phyloP scores from a whole-genome alignment of 2,329 filamentous ascomycete genomes.

The Fusarium nelsonii region DNA sequence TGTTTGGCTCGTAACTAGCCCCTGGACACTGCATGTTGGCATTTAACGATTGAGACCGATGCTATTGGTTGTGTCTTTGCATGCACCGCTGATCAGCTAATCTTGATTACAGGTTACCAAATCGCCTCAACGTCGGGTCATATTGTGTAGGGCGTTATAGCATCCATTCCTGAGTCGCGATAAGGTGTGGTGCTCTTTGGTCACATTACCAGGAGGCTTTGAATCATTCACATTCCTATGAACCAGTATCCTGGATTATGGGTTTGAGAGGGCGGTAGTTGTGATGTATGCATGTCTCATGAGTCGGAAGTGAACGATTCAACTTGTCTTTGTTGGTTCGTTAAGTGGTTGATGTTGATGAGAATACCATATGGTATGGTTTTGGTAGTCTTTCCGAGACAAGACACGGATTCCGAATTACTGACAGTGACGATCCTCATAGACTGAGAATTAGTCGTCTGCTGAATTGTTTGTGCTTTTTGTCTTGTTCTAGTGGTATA shows the following conservation, averaged over 20 bases:
- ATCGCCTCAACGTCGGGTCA: slow-evolving; percentile 15
- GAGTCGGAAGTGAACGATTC: slow-evolving; percentile 1
- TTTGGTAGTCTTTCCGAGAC: slow-evolving; percentile 3
- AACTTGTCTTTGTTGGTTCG: background rate
- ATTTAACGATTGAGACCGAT: slow-evolving; percentile 3
- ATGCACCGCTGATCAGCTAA: slow-evolving; percentile 6
- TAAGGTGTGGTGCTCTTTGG: slow-evolving; percentile 20
- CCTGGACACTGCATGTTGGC: slow-evolving; percentile 33
- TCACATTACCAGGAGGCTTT: slow-evolving; percentile 8
- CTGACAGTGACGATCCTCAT: background rate
- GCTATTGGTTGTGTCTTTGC: background rate
- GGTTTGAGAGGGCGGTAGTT: slow-evolving; percentile 9
- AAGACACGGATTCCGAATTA: background rate
- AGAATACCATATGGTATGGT: slow-evolving; percentile 7
- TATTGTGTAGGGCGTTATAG: slow-evolving; percentile 3
- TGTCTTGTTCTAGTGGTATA: background rate
- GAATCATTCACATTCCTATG: slow-evolving; percentile 25
- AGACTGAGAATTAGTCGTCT: background rate
- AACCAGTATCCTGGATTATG: slow-evolving; percentile 24
- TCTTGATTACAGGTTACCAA: slow-evolving; percentile 6
- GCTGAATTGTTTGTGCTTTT: background rate
- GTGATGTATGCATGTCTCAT: slow-evolving; percentile 19
- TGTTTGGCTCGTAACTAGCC: slow-evolving; percentile 17
- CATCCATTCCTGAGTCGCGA: slow-evolving; percentile 30
- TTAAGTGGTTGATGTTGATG: background rate